Base-by-base conservation (phyloP, 306 rosid genomes). In the Purshia tridentata region DNA sequence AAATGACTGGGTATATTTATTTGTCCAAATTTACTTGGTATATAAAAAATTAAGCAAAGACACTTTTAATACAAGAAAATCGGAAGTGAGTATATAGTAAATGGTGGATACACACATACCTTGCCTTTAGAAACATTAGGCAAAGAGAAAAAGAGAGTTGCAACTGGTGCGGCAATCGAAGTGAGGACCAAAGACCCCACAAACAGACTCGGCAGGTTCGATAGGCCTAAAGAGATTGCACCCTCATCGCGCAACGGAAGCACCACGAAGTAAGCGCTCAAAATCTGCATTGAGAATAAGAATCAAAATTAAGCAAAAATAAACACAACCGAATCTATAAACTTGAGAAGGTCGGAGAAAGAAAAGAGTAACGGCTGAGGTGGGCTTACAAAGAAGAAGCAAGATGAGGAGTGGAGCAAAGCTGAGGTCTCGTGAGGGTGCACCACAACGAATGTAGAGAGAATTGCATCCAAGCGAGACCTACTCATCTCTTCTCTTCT, bases 201-300 rank as follows among this genome's bases (percentile, higher is more conserved):
- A 50, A 94, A 94, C 12, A 91, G 77, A 73, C 89, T 81, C 9
- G 99, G 99, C 22, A 94, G 82, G 64, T 86, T 94, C 14, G 97
- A 89, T 47, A 94, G 65, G 69, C 99, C 99, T 49, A 94, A 54
- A 2, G 99, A 91, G 76, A 94, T 91, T 4, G 93, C 99, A 54
- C 96, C 97, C 66, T 94, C 99, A 50, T 94, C 99, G 0, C 99
- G 96, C 89, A 94, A 80, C 4, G 99, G 99, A 80, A 94, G 94
- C 78, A 94, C 90, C 44, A 94, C 92, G 72, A 94, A 94, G 79
- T 91, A 94, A 10, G 99, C 91, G 85, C 99, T 88, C 91, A 94
- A 76, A 83, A 94, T 88, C 98, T 94, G 84, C 62, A 20, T 11
- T 10, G 8, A 5, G 6, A 58, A 48, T 10, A 6, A 5, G 6